Evolutionary conservation across 805 yeast species (phyloP).

Genomic region (Cyberlindnera americana): DNA sequence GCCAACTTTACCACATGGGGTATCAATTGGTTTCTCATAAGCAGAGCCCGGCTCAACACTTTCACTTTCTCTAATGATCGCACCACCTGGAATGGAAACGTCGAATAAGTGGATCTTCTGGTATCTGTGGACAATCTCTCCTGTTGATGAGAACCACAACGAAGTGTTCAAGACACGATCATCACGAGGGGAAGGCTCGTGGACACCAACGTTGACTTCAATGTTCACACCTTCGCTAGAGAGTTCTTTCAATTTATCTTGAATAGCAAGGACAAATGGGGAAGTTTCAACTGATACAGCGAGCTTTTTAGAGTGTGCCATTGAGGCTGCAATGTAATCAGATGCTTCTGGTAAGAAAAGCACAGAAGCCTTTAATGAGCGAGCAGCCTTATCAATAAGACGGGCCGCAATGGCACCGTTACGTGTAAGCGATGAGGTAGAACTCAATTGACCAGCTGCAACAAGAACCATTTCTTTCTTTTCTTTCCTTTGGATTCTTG

Average conservation of each 20-base stretch:
- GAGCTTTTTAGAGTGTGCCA: constrained; percentile 55
- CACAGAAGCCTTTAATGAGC: constrained; percentile 50
- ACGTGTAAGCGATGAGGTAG: constrained; percentile 55
- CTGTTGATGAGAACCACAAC: constrained; percentile 63
- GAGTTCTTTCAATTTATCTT: constrained; percentile 42
- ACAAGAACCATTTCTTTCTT: constrained; percentile 46
- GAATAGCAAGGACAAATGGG: constrained; percentile 40
- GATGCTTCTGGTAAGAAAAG: constrained; percentile 92
- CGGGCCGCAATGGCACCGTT: constrained; percentile 59
- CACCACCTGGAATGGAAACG: constrained; percentile 63
- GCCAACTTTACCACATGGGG: constrained; percentile 65
- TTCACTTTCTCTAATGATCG: constrained; percentile 68
- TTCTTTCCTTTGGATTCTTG: background rate
- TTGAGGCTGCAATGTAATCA: constrained; percentile 66
- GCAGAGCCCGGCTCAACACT: constrained; percentile 84
- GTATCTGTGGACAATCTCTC: constrained; percentile 65
- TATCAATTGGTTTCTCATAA: constrained; percentile 54
- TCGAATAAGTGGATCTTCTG: constrained; percentile 90
- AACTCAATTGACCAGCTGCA: constrained; percentile 86
- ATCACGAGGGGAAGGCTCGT: constrained; percentile 58
- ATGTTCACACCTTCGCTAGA: constrained; percentile 35
- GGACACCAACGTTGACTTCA: constrained; percentile 82
- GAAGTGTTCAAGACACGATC: constrained; percentile 65
- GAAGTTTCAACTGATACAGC: constrained; percentile 44
- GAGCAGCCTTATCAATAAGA: constrained; percentile 62